Base-by-base conservation (phyloP, 2,329 filamentous ascomycete genomes). In the Alternaria sp. region DNA sequence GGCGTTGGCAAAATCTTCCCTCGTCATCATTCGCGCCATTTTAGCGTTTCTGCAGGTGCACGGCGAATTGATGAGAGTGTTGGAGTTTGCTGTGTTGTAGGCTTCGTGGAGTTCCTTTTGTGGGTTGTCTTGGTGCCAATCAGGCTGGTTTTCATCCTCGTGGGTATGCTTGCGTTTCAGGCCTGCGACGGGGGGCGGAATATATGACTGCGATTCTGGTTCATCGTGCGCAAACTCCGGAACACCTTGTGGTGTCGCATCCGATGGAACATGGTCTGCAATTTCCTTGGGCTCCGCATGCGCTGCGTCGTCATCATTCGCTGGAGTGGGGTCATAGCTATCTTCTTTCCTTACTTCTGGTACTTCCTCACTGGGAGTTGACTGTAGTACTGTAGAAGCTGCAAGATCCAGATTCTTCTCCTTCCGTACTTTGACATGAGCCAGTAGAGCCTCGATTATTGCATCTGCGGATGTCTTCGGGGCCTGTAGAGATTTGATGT, bases 111-210 rank as follows among this genome's bases (percentile, higher is more conserved):
- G 50, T 20, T 37, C 18, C 21, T 23, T 33, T 9, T 60, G 58
- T 18, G 58, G 28, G 20, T 14, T 46, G 5, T 20, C n/a, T 20
- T 53, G 37, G n/a, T 53, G 26, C 54, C 54, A 61, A 1, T 53
- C 46, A 4, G 46, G 55, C 9, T 62, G 44, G 5, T 47, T 6
- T 12, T 55, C 33, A 18, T 58, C 30, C 6, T 58, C 55, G 1
- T 58, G 54, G 6, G 4, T 33, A 37, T 62, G 59, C n/a, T 62
- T 62, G 9, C 62, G 55, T 9, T 64, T 64, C 9, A 41, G 21
- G 1, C 49, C 25, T 0, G 28, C 21, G 11, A 58, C 6, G 11
- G 23, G 11, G 4, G 46, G 15, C 7, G 45, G 28, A 9, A 45
- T 18, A 12, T 25, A 45, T n/a, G 30, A 23, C 9, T 20, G 26